Conservation (phyloP, 2,329 filamentous ascomycete species). For the Orbilia oligospora region DNA sequence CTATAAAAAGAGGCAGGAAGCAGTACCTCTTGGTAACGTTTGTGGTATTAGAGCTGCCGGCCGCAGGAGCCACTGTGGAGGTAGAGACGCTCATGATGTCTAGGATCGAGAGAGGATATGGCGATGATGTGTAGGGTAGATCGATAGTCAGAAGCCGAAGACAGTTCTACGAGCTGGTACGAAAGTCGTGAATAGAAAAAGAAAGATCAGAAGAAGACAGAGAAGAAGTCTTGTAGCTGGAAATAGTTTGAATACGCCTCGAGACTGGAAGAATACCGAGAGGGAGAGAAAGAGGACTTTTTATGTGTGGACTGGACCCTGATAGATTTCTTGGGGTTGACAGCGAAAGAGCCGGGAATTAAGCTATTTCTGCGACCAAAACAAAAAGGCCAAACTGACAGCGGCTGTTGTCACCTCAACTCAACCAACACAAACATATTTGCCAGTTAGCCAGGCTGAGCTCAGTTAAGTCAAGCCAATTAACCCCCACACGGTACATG, state of each 20-base stretch:
- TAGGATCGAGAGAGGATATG: not conserved
- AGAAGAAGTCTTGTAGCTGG: slow-evolving; percentile 1
- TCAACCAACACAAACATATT: slow-evolving; percentile 4
- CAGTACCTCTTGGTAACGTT: slow-evolving; percentile 82
- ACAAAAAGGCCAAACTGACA: slow-evolving; percentile 43
- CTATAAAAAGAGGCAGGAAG: not conserved
- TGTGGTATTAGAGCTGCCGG: slow-evolving; percentile 70
- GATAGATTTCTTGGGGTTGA: not conserved
- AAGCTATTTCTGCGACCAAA: slow-evolving; percentile 40
- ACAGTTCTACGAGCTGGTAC: not conserved
- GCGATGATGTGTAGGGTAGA: not conserved
- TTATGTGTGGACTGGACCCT: not conserved
- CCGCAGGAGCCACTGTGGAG: slow-evolving; percentile 4
- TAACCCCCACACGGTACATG: too few relatives aligned
- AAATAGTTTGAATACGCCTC: not conserved
- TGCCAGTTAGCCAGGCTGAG: too few relatives aligned
- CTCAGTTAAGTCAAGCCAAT: too few relatives aligned
- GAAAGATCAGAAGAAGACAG: not conserved
- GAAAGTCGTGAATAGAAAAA: slow-evolving; percentile 17
- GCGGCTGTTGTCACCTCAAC: slow-evolving; percentile 58
- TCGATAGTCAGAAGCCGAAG: slow-evolving; percentile 15
- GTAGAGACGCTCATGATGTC: slow-evolving; percentile 47
- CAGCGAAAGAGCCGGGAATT: not conserved
- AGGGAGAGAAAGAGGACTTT: slow-evolving; percentile 12
- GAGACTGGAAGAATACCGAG: not conserved